phyloP scores from a whole-genome alignment of 306 rosid species.

The Lathyrus oleraceus region DNA sequence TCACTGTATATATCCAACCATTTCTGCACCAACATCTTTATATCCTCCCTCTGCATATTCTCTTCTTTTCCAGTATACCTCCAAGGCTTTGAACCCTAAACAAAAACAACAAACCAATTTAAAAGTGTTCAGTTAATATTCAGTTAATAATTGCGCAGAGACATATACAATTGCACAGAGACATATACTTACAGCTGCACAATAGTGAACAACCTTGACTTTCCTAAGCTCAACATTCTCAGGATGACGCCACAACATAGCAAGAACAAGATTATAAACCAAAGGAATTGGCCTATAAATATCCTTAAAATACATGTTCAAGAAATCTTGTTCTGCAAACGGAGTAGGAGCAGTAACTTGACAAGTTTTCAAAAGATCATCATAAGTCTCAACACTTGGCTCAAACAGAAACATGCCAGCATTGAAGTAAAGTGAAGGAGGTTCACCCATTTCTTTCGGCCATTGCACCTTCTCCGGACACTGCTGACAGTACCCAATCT shows the following conservation, averaged over 20 bases:
- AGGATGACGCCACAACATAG: constrained; percentile 87
- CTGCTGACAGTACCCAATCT: constrained; percentile 73
- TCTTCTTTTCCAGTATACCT: constrained; percentile 77
- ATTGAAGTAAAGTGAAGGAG: constrained; percentile 74
- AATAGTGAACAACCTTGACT: constrained; percentile 74
- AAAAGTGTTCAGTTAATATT: too few relatives aligned
- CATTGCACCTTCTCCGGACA: constrained; percentile 64
- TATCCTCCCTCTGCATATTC: constrained; percentile 82
- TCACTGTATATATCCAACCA: constrained; percentile 80
- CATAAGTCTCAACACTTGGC: constrained; percentile 48
- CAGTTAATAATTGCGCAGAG: too few relatives aligned
- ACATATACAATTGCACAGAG: too few relatives aligned
- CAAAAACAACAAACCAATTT: not conserved
- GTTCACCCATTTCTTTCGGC: constrained; percentile 54
- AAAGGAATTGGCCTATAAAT: constrained; percentile 58
- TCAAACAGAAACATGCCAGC: constrained; percentile 84
- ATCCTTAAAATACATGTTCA: constrained; percentile 64
- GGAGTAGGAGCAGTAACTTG: constrained; percentile 60
- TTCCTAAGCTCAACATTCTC: constrained; percentile 55
- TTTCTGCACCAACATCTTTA: constrained; percentile 63
- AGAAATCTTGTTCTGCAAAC: constrained; percentile 79
- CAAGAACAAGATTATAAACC: constrained; percentile 62
- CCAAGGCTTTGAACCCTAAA: constrained; percentile 90
- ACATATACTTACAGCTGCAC: constrained; percentile 56
- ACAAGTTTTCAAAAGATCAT: constrained; percentile 47